Base-by-base conservation (phyloP, 305 asterid species). In the Solanum hybrid region DNA sequence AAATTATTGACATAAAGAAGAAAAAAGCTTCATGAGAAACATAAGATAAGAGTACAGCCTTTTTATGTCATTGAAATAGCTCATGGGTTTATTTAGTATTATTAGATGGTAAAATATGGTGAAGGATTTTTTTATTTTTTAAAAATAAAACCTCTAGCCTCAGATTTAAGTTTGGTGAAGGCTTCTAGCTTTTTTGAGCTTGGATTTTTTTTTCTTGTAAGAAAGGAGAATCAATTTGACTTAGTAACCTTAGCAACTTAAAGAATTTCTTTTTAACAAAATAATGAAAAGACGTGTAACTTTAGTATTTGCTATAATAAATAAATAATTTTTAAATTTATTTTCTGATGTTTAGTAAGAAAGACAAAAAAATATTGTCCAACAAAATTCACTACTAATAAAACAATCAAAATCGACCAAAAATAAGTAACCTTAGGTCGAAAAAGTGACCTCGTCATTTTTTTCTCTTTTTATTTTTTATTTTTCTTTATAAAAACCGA, bases 271-370 rank as follows among this genome's bases (percentile, higher is more conserved):
- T 24, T 22, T 69, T n/a, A 69, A 69, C 75, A 69, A 69, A 24
- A n/a, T 69, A 24, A 69, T 69, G 31, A 69, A 69, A n/a, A 69
- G 75, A 24, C 13, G 28, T 69, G 75, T 24, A 24, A 69, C 31
- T 24, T 69, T 24, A 11, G 76, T 24, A 26, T 69, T 24, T 69
- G 33, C 0, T 24, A 24, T 69, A 10, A 67, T 69, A 10, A 69
- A 69, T n/a, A 69, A 67, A 69, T 5, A 24, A 2, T 69, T 69
- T 24, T n/a, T 26, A 0, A 1, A 4, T 69, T 24, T 67, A 10
- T 67, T n/a, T 67, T n/a, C 0, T n/a, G 14, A 0, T 2, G 16
- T 67, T 4, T n/a, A 10, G 75, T 10, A n/a, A 10, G 13, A 0
- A n/a, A 64, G 28, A 2, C 4, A 9, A 11, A 67, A 20, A 67